A percentile compares a stretch with the other conserved stretches of the same genome.
These are phyloP conservation scores for Picea abies DNA, from an alignment of 83 land plant genomes.

Conservation along the genomic window DNA sequence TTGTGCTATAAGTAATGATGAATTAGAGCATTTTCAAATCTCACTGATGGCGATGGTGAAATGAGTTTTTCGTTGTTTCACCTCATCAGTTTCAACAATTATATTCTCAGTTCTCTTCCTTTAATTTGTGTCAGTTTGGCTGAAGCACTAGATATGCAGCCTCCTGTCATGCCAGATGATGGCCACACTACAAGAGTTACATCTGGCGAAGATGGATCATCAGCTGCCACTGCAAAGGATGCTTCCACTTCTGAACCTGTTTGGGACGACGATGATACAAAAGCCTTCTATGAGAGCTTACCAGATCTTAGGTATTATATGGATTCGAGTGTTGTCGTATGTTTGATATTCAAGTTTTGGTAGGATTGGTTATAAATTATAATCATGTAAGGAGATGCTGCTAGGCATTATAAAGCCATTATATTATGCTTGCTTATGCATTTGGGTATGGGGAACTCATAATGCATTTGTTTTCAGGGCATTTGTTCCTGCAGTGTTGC, in stretches of 20 bases:
- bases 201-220: constrained; percentile 72
- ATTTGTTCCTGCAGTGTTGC: constrained; percentile 96
- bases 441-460: background rate
- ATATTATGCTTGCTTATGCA: background rate
- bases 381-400: background rate
- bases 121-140: constrained; percentile 65
- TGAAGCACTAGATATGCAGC: constrained; percentile 94
- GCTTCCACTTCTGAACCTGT: constrained; percentile 74
- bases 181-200: constrained; percentile 89
- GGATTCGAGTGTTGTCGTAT: background rate
- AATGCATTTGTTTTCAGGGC: constrained; percentile 49
- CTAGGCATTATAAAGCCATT: background rate
- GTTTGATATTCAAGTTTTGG: background rate
- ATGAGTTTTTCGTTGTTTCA: background rate
- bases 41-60: background rate
- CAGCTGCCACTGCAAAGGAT: constrained; percentile 70
- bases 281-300: constrained; percentile 92
- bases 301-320: constrained; percentile 88
- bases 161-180: constrained; percentile 37
- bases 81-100: background rate
- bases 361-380: background rate
- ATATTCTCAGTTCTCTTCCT: background rate
- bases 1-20: too few species aligned
- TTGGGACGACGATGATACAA: constrained; percentile 99
- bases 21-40: background rate